Evolutionary conservation across 352 stramenopile species (phyloP).

Genomic region (Globisporangium alternatum): DNA sequence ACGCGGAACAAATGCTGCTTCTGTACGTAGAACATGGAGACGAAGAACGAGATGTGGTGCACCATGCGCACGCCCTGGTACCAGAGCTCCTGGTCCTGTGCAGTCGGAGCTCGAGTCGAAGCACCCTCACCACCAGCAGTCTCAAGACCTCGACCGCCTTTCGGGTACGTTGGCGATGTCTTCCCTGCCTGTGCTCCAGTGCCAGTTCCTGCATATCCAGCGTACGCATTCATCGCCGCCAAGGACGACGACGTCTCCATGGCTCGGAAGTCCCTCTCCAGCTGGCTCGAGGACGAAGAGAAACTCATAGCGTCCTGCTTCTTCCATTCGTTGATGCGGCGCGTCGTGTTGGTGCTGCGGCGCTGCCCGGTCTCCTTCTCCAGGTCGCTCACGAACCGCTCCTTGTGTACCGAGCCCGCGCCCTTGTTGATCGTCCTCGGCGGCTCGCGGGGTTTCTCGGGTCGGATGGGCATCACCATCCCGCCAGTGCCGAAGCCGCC

Average conservation of each 20-base stretch:
- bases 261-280: slow-evolving; percentile 48
- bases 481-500: slow-evolving; percentile 2
- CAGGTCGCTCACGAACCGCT: slow-evolving; percentile 72
- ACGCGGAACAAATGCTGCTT: slow-evolving; percentile 68
- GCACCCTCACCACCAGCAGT: not conserved
- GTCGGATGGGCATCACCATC: slow-evolving; percentile 41
- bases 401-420: slow-evolving; percentile 45
- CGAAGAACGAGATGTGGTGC: slow-evolving; percentile 63
- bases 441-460: slow-evolving; percentile 43
- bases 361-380: slow-evolving; percentile 68
- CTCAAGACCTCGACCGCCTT: not conserved
- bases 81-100: slow-evolving; percentile 59
- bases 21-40: slow-evolving; percentile 65
- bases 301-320: slow-evolving; percentile 27
- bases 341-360: slow-evolving; percentile 25
- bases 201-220: slow-evolving; percentile 8
- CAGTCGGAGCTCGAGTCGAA: not conserved
- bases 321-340: slow-evolving; percentile 38
- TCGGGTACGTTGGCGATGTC: slow-evolving; percentile 16
- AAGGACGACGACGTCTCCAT: slow-evolving; percentile 18
- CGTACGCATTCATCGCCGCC: not conserved
- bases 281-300: slow-evolving; percentile 28
- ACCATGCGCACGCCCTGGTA: slow-evolving; percentile 67
- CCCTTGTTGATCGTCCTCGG: slow-evolving; percentile 15
- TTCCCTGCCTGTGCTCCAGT: not conserved